Conservation (phyloP, 441 rosid species). For the Flueggea neowawraea region DNA sequence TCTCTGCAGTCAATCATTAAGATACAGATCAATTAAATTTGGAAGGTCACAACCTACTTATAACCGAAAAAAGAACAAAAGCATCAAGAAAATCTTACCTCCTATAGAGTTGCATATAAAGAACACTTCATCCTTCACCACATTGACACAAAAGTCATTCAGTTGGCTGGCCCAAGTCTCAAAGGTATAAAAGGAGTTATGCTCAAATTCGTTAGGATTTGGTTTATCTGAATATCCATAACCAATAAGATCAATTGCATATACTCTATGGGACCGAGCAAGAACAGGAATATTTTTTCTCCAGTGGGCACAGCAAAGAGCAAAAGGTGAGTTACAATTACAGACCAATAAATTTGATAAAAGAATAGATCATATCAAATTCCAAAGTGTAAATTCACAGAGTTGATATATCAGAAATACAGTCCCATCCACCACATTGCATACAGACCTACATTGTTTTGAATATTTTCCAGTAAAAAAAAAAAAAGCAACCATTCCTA, state of each 20-base stretch:
- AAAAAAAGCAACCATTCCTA: no score
- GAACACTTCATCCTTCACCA: conserved; percentile 80
- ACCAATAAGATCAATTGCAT: conserved; percentile 82
- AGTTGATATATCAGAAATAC: no score
- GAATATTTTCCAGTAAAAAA: no score
- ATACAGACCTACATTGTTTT: no score
- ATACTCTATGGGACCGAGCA: conserved; percentile 71
- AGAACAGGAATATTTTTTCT: conserved; percentile 82
- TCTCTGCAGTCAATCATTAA: background rate
- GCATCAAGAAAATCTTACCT: conserved; percentile 42
- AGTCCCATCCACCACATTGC: no score
- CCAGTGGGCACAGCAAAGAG: conserved; percentile 72
- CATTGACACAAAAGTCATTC: conserved; percentile 63
- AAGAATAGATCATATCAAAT: conserved; percentile 3
- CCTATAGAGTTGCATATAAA: conserved; percentile 93
- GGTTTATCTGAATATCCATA: conserved; percentile 95
- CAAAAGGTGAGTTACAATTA: conserved; percentile 9
- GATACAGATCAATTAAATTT: conserved; percentile 3
- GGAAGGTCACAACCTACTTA: background rate
- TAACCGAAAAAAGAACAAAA: background rate
- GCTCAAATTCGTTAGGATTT: conserved; percentile 60
- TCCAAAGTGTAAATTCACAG: no score
- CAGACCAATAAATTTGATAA: background rate
- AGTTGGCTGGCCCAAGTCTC: conserved; percentile 87
- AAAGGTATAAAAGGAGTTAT: conserved; percentile 66